Percentiles rank a stretch among this genome's conserved stretches.
phyloP scores from a whole-genome alignment of 1,139 yeast genomes.

The Protomyces lactucae-debilis region DNA sequence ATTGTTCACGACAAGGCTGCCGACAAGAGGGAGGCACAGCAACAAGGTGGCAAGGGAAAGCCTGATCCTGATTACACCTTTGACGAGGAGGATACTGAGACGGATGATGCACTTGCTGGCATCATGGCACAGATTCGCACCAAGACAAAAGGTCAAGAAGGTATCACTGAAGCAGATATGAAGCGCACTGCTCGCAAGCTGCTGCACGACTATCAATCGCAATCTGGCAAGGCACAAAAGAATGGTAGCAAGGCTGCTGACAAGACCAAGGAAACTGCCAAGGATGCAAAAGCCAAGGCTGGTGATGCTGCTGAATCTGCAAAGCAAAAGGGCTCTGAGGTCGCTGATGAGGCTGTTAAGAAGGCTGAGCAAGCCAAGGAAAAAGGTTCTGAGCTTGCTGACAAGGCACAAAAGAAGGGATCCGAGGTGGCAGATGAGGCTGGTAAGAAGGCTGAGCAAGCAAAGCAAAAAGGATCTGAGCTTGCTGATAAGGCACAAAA shows the following conservation, averaged over 20 bases:
- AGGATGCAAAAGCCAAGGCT: conserved; percentile 25
- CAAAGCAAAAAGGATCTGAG: neutral
- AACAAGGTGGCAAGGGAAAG: neutral
- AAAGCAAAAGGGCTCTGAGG: conserved; percentile 1
- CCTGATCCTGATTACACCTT: neutral
- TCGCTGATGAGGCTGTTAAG: neutral
- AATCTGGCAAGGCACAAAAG: neutral
- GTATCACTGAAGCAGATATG: conserved; percentile 9
- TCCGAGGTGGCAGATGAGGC: conserved; percentile 21
- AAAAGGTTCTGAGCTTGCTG: neutral
- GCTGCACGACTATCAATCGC: neutral
- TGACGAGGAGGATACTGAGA: neutral
- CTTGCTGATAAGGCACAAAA: neutral
- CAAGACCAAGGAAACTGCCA: conserved; percentile 10
- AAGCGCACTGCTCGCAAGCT: conserved; percentile 14
- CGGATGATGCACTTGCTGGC: neutral
- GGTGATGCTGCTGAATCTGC: neutral
- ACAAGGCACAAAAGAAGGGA: neutral
- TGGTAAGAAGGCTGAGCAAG: conserved; percentile 3
- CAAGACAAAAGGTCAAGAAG: conserved; percentile 5
- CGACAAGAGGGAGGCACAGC: neutral
- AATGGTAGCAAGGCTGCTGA: conserved; percentile 14
- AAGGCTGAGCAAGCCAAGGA: neutral
- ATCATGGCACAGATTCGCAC: conserved; percentile 4
- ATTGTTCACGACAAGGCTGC: conserved; percentile 9